These are phyloP conservation scores for Pterula multifida DNA, from an alignment of 1,284 basidiomycete species.

Conservation along the genomic window DNA sequence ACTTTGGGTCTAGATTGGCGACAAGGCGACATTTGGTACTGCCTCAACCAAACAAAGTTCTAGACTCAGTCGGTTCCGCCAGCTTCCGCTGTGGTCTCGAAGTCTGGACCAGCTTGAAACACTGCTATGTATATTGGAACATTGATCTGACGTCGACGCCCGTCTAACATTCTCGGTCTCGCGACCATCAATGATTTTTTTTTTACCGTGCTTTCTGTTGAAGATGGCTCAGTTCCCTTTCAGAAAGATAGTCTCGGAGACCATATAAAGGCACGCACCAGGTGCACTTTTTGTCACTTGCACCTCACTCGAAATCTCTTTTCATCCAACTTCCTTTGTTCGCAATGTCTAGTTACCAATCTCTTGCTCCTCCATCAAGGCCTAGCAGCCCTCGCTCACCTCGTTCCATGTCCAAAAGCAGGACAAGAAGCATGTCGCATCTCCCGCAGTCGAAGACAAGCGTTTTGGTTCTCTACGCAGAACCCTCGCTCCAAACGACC, in stretches of 20 bases:
- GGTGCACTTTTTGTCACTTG: background rate
- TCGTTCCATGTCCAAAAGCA: background rate
- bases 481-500: background rate
- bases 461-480: background rate
- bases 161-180: background rate
- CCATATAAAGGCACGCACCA: too few species aligned
- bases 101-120: background rate
- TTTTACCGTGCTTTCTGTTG: too few species aligned
- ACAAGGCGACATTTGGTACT: too few species aligned
- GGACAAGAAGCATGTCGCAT: conserved; percentile 1
- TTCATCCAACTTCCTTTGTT: background rate
- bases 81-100: background rate
- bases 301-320: background rate
- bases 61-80: background rate
- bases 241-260: too few species aligned
- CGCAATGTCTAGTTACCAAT: background rate
- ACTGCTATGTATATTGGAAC: background rate
- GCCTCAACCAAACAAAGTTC: background rate
- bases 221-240: too few species aligned
- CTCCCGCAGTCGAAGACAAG: background rate
- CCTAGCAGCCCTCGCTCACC: background rate
- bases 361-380: background rate
- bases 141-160: background rate
- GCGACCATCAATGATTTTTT: background rate
- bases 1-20: too few species aligned